Base-by-base conservation (phyloP, 352 stramenopile genomes). In the Phytophthora pistaciae region DNA sequence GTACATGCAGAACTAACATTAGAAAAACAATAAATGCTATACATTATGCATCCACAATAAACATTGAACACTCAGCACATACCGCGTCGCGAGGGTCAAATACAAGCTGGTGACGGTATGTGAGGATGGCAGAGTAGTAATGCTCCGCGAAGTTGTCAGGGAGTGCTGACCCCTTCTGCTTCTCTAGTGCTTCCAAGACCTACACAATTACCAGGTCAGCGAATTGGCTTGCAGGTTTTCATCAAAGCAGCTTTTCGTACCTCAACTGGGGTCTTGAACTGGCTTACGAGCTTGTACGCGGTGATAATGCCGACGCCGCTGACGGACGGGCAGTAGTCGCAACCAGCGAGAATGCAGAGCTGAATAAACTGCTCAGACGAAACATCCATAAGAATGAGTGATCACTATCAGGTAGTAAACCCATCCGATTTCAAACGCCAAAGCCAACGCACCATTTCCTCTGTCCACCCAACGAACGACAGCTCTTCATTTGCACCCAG, bases 91-190 rank as follows among this genome's bases (percentile, higher is more conserved):
- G 75, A 33, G 90, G 90, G 70, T 96, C 88, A 61, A 91, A 97
- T 3, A 98, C 88, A 11, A 96, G 84, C 25, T 98, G 92, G 56
- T 98, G 91, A 1, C 87, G 87, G 70, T 96, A 98, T 0, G 92
- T 98, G 36, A 96, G 70, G 50, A 97, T 82, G 3, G 92, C 87
- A 6, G 72, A 65, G 50, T 83, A 91, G 46, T 91, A 95, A 1
- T 76, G 68, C 33, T 82, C 57, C 5, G 46, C 56, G 58, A 83
- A 96, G 31, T 82, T 72, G 1, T 68, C 29, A 8, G 82, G 72
- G 0, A 96, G 23, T 1, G 38, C 64, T 11, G 80, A 60, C 31
- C 63, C 57, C 38, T 95, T 91, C 33, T 79, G 63, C n/a, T 84
- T 50, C 49, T 83, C 58, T 10, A 96, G 61, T n/a, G 74, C 87